Base-by-base conservation (phyloP, 805 yeast species). In the Metahyphopichia silvanorum region DNA sequence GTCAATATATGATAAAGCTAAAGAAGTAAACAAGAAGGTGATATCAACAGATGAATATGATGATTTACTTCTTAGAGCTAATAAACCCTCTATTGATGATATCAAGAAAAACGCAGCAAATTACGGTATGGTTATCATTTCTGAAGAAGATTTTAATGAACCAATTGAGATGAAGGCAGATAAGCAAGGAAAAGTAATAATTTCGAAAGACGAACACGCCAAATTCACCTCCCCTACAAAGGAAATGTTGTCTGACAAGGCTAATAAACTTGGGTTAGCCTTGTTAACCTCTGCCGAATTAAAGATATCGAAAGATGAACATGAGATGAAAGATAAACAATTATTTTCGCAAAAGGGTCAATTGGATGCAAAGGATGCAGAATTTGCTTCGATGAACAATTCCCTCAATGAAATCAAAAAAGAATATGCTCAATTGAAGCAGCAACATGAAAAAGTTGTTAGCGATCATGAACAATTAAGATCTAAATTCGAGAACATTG, bases 101-200 rank as follows among this genome's bases (percentile, higher is more conserved):
- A 46, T 66, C 11, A 36, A 42, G 11, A 32, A 43, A 1, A 44
- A 40, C 18, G 67, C 69, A 3, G 33, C 37, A 1, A 39, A 38
- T 2, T 48, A 52, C 33, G 69, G 69, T 0, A 40, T 60, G 32
- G 43, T 40, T 11, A 48, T 60, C 16, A 24, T 57, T 3, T 38
- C 62, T 4, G 25, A 22, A 2, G 66, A 60, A 36, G 63, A 56
- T 10, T 32, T 40, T 11, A 35, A 32, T 4, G n/a, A n/a, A n/a
- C n/a, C n/a, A n/a, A n/a, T n/a, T n/a, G n/a, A n/a, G n/a, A n/a
- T n/a, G 11, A 16, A 22, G 14, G 15, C 21, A n/a, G n/a, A n/a
- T n/a, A n/a, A n/a, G n/a, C n/a, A n/a, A n/a, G n/a, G n/a, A n/a
- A n/a, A 26, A 35, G 7, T 27, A 31, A 40, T 43, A 29, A 21